Evolutionary conservation across 768 basidiomycete genomes (phyloP).

Genomic region (Coprinopsis marcescibilis): DNA sequence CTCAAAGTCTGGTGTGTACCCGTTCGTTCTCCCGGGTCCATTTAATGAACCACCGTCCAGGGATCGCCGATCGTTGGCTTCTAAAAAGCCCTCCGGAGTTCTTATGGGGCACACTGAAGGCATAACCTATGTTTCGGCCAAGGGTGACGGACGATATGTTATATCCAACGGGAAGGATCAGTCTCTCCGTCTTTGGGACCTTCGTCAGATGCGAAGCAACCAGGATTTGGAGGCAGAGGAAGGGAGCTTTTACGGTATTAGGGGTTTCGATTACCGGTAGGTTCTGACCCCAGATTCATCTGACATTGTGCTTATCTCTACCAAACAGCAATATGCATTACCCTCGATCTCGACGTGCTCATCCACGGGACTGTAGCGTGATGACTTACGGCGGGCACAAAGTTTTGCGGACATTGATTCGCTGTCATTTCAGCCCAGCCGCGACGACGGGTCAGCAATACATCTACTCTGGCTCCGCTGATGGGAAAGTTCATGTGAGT

Average conservation of each 20-base stretch:
- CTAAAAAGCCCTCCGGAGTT: conserved; percentile 82
- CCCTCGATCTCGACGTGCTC: conserved; percentile 54
- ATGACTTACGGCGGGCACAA: conserved; percentile 94
- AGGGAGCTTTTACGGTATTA: conserved; percentile 47
- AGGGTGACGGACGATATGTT: conserved; percentile 93
- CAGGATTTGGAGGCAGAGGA: conserved; percentile 56
- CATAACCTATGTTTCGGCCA: conserved; percentile 90
- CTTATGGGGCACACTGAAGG: conserved; percentile 95
- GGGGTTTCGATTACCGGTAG: conserved; percentile 80
- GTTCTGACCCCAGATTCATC: conserved; percentile 13
- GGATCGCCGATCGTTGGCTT: conserved; percentile 52
- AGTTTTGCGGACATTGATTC: conserved; percentile 86
- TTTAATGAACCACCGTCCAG: conserved; percentile 22
- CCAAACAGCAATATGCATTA: conserved; percentile 54
- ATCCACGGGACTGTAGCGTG: conserved; percentile 88
- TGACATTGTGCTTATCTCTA: conserved; percentile 2
- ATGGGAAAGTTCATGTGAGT: conserved; percentile 78
- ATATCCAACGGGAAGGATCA: conserved; percentile 98
- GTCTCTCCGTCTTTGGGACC: conserved; percentile 84
- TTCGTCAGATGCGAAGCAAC: conserved; percentile 84
- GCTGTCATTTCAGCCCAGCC: conserved; percentile 92
- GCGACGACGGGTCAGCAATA: conserved; percentile 92
- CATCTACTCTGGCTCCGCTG: conserved; percentile 88
- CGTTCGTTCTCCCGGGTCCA: conserved; percentile 39
- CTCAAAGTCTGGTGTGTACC: conserved; percentile 86